Conservation (phyloP, 2,329 filamentous ascomycete genomes). For the Coleophoma eucalyptorum region DNA sequence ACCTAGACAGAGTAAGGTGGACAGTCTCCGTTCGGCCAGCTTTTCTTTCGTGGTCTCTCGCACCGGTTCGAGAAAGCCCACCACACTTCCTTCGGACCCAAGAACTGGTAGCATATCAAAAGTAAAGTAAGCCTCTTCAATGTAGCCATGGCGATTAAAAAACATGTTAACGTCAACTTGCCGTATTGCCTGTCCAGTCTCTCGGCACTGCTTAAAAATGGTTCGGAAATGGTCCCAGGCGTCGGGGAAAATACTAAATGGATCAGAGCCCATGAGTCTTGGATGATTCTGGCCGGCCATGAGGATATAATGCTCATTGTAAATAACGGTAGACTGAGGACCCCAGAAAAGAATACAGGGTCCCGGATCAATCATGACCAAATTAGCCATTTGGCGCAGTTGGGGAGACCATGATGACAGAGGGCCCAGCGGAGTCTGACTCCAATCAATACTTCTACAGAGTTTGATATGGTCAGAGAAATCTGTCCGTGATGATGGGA, state of each 20-base stretch:
- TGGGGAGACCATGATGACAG: constrained; percentile 1
- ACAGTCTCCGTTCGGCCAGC: neutral
- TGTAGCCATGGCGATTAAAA: neutral
- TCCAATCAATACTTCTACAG: neutral
- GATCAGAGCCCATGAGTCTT: neutral
- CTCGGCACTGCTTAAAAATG: neutral
- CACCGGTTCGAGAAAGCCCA: neutral
- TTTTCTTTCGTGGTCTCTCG: constrained; percentile 1
- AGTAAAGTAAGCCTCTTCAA: constrained; percentile 1
- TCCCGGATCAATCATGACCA: neutral
- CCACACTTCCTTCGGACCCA: neutral
- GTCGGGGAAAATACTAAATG: neutral
- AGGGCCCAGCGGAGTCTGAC: neutral
- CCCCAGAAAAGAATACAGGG: neutral
- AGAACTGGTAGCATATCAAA: constrained; percentile 1
- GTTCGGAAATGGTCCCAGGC: neutral
- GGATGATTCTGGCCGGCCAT: neutral
- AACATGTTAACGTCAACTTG: constrained; percentile 2
- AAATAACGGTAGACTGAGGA: neutral
- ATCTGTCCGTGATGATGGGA: neutral
- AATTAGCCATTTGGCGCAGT: neutral
- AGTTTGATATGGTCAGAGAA: neutral
- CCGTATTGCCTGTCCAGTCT: neutral
- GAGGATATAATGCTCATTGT: constrained; percentile 1
- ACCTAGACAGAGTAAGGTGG: neutral